Base-by-base conservation (phyloP, 495 filamentous ascomycete genomes). In the Penicillium bialowiezense region DNA sequence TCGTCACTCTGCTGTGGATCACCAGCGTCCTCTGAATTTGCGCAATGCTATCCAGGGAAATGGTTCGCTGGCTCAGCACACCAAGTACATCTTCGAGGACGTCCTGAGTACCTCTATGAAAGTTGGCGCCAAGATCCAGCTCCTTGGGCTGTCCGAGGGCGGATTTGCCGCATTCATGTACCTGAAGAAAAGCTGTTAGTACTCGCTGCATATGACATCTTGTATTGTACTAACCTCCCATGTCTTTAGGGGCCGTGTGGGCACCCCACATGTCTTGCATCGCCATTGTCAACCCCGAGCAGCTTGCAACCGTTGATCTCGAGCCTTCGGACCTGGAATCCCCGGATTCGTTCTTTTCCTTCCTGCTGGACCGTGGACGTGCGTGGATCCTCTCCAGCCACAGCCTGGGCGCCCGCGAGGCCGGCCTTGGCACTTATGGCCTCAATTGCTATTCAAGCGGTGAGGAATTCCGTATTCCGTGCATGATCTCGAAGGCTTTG, bases 141-240 rank as follows among this genome's bases (percentile, higher is more conserved):
- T 93, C 18, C 74, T 93, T 41, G 85, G 77, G 4, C 46, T 87
- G 13, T 78, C 79, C 0, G 80, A 86, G 29, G 77, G 78, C 10
- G 45, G 45, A 19, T 10, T 5, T 21, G 78, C 77, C 20, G 79
- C 77, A 0, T 67, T 85, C 12, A 32, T 58, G 26, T 89, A 82
- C 49, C 61, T 90, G 37, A 67, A 78, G n/a, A 39, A 65, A 1
- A 64, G 79, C 18, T 89, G 85, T 82, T 63, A 67, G 51, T 63
- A 13, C 7, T 33, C 15, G 3, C 18, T 19, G 3, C 24, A 17
- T 36, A 15, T 3, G 13, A 14, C 10, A 31, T 33, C 17, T 31
- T 2, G 18, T 2, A 7, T 24, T 48, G 5, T n/a, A 6, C 38
- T 48, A 15, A 51, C 50, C 20, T 7, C n/a, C n/a, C n/a, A n/a